Percentiles rank a stretch among this genome's conserved stretches.
Conservation (phyloP, 768 basidiomycete species). For the Leccinum fibrillosum region DNA sequence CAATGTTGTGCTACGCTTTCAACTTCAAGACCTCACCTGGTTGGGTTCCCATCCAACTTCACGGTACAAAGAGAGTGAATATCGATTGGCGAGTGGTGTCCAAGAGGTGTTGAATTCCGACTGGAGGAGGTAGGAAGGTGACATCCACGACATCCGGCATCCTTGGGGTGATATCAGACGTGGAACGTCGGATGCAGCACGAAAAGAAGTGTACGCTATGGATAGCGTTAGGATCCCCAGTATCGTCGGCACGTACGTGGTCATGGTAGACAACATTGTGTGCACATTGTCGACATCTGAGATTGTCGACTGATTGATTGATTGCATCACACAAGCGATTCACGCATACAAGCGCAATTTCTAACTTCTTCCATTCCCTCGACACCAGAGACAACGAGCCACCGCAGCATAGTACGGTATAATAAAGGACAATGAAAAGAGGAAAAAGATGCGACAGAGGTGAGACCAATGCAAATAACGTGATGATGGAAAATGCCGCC, state of each 20-base stretch:
- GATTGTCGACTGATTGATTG: neutral
- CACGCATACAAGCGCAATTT: conserved; percentile 11
- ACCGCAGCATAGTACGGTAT: conserved; percentile 36
- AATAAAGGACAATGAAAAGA: conserved; percentile 32
- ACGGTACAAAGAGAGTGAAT: conserved; percentile 88
- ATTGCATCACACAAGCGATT: neutral
- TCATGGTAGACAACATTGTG: conserved; percentile 8
- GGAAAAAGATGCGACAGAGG: conserved; percentile 29
- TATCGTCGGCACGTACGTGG: conserved; percentile 3
- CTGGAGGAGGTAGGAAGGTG: conserved; percentile 81
- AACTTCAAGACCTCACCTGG: conserved; percentile 40
- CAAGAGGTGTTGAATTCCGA: conserved; percentile 60
- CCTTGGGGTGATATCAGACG: conserved; percentile 75
- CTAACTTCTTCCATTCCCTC: conserved; percentile 34
- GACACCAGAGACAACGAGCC: conserved; percentile 28
- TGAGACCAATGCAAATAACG: conserved; percentile 32
- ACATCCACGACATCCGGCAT: conserved; percentile 97
- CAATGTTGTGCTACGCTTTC: neutral
- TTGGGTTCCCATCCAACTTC: conserved; percentile 80
- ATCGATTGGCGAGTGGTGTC: conserved; percentile 70
- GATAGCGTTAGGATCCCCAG: conserved; percentile 36
- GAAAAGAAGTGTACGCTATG: conserved; percentile 39
- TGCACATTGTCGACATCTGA: neutral
- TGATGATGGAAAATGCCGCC: conserved; percentile 20
- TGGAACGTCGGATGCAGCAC: conserved; percentile 42